A percentile compares a stretch with the other conserved stretches of the same genome.
These are phyloP conservation scores for Trichoderma sp. DNA, from an alignment of 2,329 filamentous ascomycete genomes.

Conservation along the genomic window DNA sequence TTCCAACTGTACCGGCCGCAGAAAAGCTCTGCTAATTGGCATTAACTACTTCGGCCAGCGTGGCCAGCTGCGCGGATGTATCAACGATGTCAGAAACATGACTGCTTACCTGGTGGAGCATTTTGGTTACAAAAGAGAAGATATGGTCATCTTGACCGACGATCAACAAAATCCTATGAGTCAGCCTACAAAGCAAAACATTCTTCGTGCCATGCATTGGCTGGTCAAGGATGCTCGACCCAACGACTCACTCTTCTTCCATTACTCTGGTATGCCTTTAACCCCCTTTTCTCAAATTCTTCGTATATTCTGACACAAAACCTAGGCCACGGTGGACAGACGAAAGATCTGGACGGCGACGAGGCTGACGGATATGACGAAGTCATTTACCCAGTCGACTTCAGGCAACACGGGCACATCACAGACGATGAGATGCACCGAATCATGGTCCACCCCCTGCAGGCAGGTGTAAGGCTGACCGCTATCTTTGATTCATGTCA, in stretches of 20 bases:
- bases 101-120: slow-evolving; percentile 84
- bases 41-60: slow-evolving; percentile 97
- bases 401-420: slow-evolving; percentile 77
- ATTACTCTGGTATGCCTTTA: slow-evolving; percentile 80
- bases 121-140: slow-evolving; percentile 90
- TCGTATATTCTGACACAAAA: not conserved
- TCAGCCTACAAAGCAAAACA: slow-evolving; percentile 94
- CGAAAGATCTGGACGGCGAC: slow-evolving; percentile 76
- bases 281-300: not conserved
- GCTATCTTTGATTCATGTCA: slow-evolving; percentile 70
- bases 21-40: slow-evolving; percentile 89
- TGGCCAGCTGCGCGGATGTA: slow-evolving; percentile 88
- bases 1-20: slow-evolving; percentile 83
- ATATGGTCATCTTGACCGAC: slow-evolving; percentile 96
- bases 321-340: slow-evolving; percentile 79
- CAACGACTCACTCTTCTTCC: slow-evolving; percentile 96
- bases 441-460: slow-evolving; percentile 66
- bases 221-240: slow-evolving; percentile 89
- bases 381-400: slow-evolving; percentile 83
- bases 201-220: slow-evolving; percentile 96
- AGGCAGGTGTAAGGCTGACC: slow-evolving; percentile 61
- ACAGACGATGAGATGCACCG: slow-evolving; percentile 83
- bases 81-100: slow-evolving; percentile 98
- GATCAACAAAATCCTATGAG: slow-evolving; percentile 98
- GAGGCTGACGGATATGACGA: slow-evolving; percentile 83